Evolutionary conservation across 169 alveolate genomes (phyloP).

Genomic region (Cryptosporidium canis): DNA sequence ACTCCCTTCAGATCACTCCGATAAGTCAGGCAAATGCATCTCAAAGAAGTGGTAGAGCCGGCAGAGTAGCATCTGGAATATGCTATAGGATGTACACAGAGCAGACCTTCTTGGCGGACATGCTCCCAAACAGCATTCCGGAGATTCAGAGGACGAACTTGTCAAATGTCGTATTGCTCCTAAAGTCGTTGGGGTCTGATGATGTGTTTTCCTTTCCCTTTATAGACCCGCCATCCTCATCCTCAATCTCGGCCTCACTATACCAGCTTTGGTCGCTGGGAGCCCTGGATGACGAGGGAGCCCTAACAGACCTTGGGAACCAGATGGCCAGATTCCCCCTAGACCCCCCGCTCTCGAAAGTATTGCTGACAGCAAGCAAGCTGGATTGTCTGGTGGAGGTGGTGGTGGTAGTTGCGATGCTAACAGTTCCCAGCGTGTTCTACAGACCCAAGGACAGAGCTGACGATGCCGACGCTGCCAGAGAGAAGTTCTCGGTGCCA

Average conservation of each 20-base stretch:
- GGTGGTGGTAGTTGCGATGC: constrained; percentile 96
- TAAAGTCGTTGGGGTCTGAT: constrained; percentile 96
- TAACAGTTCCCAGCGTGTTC: constrained; percentile 96
- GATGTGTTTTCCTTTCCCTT: constrained; percentile 96
- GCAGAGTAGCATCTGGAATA: constrained; percentile 99
- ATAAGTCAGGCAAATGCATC: constrained; percentile 99
- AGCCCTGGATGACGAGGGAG: constrained; percentile 90
- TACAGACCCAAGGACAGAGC: constrained; percentile 95
- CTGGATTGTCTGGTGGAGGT: constrained; percentile 94
- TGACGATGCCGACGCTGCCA: constrained; percentile 94
- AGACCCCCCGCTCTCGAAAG: constrained; percentile 98
- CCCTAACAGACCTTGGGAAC: constrained; percentile 90
- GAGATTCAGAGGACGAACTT: constrained; percentile 99
- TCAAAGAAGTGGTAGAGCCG: constrained; percentile 99
- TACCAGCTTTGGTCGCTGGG: constrained; percentile 97
- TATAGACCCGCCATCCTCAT: constrained; percentile 99
- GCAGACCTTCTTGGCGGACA: constrained; percentile 92
- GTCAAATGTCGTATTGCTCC: constrained; percentile 97
- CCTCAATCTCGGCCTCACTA: constrained; percentile 94
- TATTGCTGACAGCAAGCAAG: constrained; percentile 91
- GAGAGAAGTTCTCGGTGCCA: constrained; percentile 98
- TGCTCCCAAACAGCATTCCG: constrained; percentile 97
- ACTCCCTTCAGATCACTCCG: constrained; percentile 99
- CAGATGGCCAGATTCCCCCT: constrained; percentile 98
- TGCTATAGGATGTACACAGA: constrained; percentile 99